Evolutionary conservation across 345 rosid genomes (phyloP).

Genomic region (Iberis pinnata): DNA sequence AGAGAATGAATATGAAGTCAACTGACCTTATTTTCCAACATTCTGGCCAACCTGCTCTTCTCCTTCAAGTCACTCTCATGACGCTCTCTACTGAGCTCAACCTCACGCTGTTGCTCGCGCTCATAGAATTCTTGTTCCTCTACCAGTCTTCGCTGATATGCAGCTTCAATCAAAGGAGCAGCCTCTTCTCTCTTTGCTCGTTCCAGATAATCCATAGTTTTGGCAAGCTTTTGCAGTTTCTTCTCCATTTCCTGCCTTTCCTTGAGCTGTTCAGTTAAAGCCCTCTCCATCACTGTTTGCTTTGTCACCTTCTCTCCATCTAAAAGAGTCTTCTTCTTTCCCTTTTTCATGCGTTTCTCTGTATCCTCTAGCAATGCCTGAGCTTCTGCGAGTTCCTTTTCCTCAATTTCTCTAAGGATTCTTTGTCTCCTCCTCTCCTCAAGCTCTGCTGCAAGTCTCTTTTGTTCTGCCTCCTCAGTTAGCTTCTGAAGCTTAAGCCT

Average conservation of each 20-base stretch:
- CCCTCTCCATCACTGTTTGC: constrained; percentile 67
- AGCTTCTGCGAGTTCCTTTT: constrained; percentile 82
- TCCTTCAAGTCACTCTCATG: constrained; percentile 94
- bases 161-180: constrained; percentile 90
- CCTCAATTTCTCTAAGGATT: constrained; percentile 77
- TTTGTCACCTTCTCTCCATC: constrained; percentile 94
- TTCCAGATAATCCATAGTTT: constrained; percentile 93
- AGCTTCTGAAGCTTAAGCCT: constrained; percentile 72
- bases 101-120: constrained; percentile 83
- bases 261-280: constrained; percentile 73
- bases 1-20: no score
- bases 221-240: constrained; percentile 73
- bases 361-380: constrained; percentile 74
- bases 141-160: constrained; percentile 69
- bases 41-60: constrained; percentile 67
- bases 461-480: constrained; percentile 90
- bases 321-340: constrained; percentile 63
- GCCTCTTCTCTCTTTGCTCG: constrained; percentile 97
- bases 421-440: constrained; percentile 75
- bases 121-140: constrained; percentile 85
- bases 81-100: constrained; percentile 77
- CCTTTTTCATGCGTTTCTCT: constrained; percentile 66
- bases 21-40: constrained; percentile 74
- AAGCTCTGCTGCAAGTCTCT: constrained; percentile 70
- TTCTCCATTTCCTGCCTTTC: constrained; percentile 98